Conservation (phyloP, 441 rosid genomes). For the Corymbia calophylla region DNA sequence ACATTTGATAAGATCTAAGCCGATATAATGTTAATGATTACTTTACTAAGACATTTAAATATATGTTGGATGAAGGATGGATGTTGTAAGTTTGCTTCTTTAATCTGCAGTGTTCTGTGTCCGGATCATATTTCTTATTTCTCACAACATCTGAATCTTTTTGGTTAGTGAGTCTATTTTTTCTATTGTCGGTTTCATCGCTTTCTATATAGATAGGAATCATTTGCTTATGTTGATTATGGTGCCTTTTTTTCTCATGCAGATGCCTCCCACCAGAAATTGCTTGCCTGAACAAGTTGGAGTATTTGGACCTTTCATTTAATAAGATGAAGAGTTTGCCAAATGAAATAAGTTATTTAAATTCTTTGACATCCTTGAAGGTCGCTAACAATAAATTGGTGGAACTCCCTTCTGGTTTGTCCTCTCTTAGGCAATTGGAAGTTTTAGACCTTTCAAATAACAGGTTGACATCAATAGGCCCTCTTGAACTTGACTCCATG, state of each 20-base stretch:
- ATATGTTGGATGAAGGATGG: neutral
- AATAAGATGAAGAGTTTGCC: slow-evolving; percentile 89
- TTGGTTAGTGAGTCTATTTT: neutral
- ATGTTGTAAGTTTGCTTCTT: neutral
- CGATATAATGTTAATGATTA: neutral
- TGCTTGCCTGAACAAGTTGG: slow-evolving; percentile 72
- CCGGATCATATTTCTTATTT: neutral
- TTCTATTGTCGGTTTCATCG: neutral
- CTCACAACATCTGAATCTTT: neutral
- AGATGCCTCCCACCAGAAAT: slow-evolving; percentile 96
- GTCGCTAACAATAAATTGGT: slow-evolving; percentile 79
- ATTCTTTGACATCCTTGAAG: slow-evolving; percentile 59
- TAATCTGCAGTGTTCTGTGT: neutral
- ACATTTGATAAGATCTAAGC: neutral
- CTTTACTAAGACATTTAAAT: neutral
- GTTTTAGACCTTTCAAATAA: slow-evolving; percentile 79
- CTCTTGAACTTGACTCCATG: slow-evolving; percentile 68
- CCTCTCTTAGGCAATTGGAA: slow-evolving; percentile 66
- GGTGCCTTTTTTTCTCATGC: slow-evolving; percentile 16
- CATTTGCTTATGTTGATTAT: neutral
- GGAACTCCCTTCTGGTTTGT: slow-evolving; percentile 54
- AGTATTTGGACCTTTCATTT: slow-evolving; percentile 84
- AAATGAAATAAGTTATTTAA: slow-evolving; percentile 57
- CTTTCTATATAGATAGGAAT: neutral
- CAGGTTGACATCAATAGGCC: slow-evolving; percentile 64